Conservation (phyloP, 306 rosid species). For the Castanea sativa region DNA sequence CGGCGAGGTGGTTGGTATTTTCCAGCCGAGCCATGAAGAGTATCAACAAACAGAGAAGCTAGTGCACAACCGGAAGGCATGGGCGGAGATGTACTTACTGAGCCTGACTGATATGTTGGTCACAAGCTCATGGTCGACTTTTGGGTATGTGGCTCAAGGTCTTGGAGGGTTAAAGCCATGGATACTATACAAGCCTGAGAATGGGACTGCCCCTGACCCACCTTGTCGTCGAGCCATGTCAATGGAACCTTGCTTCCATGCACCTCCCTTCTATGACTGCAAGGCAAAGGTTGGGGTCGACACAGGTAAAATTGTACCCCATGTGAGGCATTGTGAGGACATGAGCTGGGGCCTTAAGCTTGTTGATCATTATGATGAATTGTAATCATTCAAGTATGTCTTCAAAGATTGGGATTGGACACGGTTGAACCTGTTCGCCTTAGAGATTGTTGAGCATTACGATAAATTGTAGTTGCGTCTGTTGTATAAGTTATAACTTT, state of each 20-base stretch:
- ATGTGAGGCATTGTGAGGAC: conserved; percentile 76
- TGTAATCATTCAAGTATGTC: not conserved
- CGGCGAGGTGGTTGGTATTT: conserved; percentile 55
- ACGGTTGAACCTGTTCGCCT: too few species aligned
- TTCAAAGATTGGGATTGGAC: too few species aligned
- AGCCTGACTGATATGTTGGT: conserved; percentile 61
- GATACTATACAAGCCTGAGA: conserved; percentile 74
- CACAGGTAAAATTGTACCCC: conserved; percentile 63
- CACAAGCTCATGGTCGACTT: conserved; percentile 79
- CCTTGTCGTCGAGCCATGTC: conserved; percentile 69
- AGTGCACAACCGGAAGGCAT: conserved; percentile 64
- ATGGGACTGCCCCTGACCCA: conserved; percentile 51
- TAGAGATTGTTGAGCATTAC: conserved; percentile 40
- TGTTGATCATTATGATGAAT: conserved; percentile 33
- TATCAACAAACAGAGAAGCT: conserved; percentile 67
- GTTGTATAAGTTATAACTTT: not conserved
- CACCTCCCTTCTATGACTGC: conserved; percentile 80
- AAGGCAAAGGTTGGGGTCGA: conserved; percentile 61
- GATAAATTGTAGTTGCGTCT: not conserved
- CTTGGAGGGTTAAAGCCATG: conserved; percentile 73
- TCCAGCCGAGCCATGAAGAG: conserved; percentile 77
- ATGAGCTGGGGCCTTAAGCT: conserved; percentile 88
- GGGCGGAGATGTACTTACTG: conserved; percentile 67
- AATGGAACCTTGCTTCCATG: conserved; percentile 81
- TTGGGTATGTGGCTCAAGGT: conserved; percentile 79